These are phyloP conservation scores for Termitomyces titanicus DNA, from an alignment of 768 basidiomycete species.

Conservation along the genomic window DNA sequence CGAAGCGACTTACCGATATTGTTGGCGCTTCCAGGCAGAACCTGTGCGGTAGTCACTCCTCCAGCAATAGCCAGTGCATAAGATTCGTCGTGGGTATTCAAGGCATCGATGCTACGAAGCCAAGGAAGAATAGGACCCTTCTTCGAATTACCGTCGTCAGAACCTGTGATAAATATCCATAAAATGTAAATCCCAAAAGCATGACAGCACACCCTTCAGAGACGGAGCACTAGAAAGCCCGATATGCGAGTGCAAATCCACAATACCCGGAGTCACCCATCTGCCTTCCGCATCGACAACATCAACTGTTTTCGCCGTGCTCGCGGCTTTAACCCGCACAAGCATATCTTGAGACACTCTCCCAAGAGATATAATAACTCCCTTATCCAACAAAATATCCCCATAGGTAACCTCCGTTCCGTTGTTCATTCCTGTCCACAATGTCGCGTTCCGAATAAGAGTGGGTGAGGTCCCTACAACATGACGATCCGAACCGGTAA, in stretches of 20 bases:
- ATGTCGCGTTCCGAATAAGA: constrained; percentile 63
- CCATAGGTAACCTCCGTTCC: constrained; percentile 58
- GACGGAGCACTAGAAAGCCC: constrained; percentile 29
- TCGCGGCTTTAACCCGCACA: constrained; percentile 7
- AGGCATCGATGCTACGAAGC: constrained; percentile 65
- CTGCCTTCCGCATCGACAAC: constrained; percentile 55
- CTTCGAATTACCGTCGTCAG: constrained; percentile 53
- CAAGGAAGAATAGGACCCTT: constrained; percentile 53
- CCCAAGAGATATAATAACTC: constrained; percentile 58
- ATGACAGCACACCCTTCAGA: constrained; percentile 22
- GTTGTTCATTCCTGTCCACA: constrained; percentile 70
- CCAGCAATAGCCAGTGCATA: constrained; percentile 60
- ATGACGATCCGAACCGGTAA: constrained; percentile 48
- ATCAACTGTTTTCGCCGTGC: constrained; percentile 18
- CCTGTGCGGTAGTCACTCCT: constrained; percentile 68
- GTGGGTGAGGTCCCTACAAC: constrained; percentile 49
- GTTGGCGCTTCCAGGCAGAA: constrained; percentile 68
- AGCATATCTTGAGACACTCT: constrained; percentile 23
- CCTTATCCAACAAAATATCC: constrained; percentile 60
- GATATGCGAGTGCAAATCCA: constrained; percentile 45
- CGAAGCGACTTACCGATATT: constrained; percentile 45
- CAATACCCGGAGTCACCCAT: constrained; percentile 52
- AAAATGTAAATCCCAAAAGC: not conserved
- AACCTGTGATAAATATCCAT: constrained; percentile 25
- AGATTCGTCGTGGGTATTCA: constrained; percentile 72